phyloP scores from a whole-genome alignment of 805 yeast species.

The Myxozyma udenii region DNA sequence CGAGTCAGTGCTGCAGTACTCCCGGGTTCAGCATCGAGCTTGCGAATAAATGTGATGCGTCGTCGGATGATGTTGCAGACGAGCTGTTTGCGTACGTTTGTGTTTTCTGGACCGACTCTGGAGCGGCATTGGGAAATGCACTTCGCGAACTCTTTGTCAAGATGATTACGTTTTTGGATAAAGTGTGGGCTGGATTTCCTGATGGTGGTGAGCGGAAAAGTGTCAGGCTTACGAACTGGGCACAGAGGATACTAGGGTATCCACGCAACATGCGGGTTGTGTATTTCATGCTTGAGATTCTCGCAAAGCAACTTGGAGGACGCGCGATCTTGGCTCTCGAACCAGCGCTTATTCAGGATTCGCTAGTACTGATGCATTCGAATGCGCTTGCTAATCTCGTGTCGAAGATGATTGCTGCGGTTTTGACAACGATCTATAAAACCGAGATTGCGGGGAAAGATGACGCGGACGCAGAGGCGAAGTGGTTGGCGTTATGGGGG shows the following conservation, averaged over 20 bases:
- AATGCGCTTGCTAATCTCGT: slow-evolving; percentile 62
- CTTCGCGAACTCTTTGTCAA: slow-evolving; percentile 59
- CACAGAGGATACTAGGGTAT: slow-evolving; percentile 43
- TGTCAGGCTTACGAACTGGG: slow-evolving; percentile 44
- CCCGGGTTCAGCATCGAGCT: slow-evolving; percentile 11
- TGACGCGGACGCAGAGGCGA: slow-evolving; percentile 17
- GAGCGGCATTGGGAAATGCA: slow-evolving; percentile 68
- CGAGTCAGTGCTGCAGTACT: slow-evolving; percentile 42
- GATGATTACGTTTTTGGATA: slow-evolving; percentile 45
- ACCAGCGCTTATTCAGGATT: slow-evolving; percentile 48
- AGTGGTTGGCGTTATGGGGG: slow-evolving; percentile 58
- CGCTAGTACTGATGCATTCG: slow-evolving; percentile 52
- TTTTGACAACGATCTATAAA: slow-evolving; percentile 13
- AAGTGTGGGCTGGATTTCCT: slow-evolving; percentile 25
- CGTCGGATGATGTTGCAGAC: slow-evolving; percentile 23
- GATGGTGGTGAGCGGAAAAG: slow-evolving; percentile 7
- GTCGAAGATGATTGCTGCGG: slow-evolving; percentile 32
- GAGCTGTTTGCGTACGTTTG: slow-evolving; percentile 46
- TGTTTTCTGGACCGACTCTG: slow-evolving; percentile 69
- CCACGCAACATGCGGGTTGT: slow-evolving; percentile 56
- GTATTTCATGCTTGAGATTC: slow-evolving; percentile 57
- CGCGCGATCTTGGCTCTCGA: slow-evolving; percentile 43
- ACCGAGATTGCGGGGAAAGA: background rate
- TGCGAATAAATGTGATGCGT: background rate
- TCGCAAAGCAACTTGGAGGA: slow-evolving; percentile 51